Evolutionary conservation across 2,329 filamentous ascomycete species (phyloP), one percentile per base, ranked within the genome.

Genomic region (Dothistroma septosporum): DNA sequence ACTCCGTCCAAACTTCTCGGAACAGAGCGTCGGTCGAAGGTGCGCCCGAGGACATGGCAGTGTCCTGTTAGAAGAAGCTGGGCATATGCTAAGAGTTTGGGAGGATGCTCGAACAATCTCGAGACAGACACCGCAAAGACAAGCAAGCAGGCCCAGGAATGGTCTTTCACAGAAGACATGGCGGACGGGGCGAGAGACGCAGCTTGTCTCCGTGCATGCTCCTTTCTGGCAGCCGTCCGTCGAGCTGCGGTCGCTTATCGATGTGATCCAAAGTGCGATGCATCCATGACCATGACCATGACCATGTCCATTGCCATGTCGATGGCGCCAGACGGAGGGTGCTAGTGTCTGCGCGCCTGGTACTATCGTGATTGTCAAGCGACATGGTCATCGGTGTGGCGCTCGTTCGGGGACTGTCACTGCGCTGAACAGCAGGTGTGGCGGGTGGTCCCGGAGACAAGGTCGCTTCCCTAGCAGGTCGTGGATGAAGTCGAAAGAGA

Each of bases 1-100:
- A 64, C 46, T 64, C 60, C 22, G 55, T 50, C 59, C 59, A 64
- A 22, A 64, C 37, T 53, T 64, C 62, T 53, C 33, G 4, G 33
- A 62, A 59, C 33, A 60, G 49, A 54, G 57, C 53, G n/a, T 44
- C 37, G 3, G 37, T 44, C 37, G 37, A n/a, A n/a, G 37, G 37
- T 44, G 19, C 37, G 19, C 37, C 37, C 19, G 37, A 44, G 37
- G 37, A 44, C 37, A 44, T 44, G 7, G 16, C 37, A n/a, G 37
- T 14, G 12, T n/a, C 12, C 16, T 44, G 37, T 44, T 44, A 44
- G 12, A 7, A 28, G 16, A 7, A 19, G 5, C 37, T 16, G 12
- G n/a, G 3, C 16, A n/a, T 44, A 3, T 16, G 12, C 7, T 16
- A 14, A 44, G 16, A 2, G 37, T 7, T 16, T 44, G 37, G n/a